phyloP scores from a whole-genome alignment of 345 rosid genomes.

The Lenwebbia sp. region DNA sequence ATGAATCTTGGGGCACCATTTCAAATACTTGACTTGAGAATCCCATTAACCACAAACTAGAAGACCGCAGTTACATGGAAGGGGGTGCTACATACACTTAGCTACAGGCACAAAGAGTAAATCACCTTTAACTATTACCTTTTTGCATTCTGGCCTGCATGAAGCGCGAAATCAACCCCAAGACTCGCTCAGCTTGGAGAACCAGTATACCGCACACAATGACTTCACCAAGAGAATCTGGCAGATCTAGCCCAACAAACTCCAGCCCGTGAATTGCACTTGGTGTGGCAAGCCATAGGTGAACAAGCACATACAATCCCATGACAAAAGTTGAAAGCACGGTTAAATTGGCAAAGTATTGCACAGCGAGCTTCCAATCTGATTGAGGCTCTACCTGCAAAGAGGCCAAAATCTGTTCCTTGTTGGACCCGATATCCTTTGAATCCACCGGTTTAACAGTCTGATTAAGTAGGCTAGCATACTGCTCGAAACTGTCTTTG shows the following conservation, averaged over 20 bases:
- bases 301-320: conserved; percentile 61
- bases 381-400: conserved; percentile 81
- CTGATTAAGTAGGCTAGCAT: conserved; percentile 50
- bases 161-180: conserved; percentile 62
- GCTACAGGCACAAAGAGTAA: not conserved
- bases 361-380: conserved; percentile 72
- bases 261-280: conserved; percentile 78
- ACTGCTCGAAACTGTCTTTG: conserved; percentile 72
- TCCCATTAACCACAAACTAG: not conserved
- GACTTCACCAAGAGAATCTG: conserved; percentile 87
- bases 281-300: conserved; percentile 55
- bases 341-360: conserved; percentile 78
- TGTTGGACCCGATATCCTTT: conserved; percentile 64
- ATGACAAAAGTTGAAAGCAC: conserved; percentile 57
- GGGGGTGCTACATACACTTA: not conserved
- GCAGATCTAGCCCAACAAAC: conserved; percentile 88
- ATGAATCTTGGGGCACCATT: not conserved
- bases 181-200: conserved; percentile 71
- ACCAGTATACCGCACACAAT: conserved; percentile 70
- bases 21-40: not conserved
- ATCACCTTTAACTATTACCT: conserved; percentile 26
- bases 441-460: conserved; percentile 65
- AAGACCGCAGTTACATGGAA: not conserved
- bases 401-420: conserved; percentile 79
- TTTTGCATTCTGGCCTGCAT: conserved; percentile 79